phyloP scores from a whole-genome alignment of 331 rosid species.

The Stylosanthes scabra region DNA sequence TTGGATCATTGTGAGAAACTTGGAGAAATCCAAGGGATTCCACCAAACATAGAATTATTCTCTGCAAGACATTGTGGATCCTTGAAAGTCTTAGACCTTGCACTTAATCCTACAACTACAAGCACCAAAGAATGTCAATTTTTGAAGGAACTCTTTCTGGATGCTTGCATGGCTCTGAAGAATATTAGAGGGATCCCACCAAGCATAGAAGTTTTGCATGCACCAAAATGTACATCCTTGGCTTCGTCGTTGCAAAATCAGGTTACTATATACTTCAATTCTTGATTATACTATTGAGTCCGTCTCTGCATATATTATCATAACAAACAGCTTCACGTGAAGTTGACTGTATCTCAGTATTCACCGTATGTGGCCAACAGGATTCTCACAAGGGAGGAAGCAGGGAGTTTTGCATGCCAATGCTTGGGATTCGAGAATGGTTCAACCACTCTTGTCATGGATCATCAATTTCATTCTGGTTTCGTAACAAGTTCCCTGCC shows the following conservation, averaged over 20 bases:
- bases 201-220: neutral
- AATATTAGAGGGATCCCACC: conserved; percentile 23
- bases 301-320: too few species aligned
- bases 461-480: conserved; percentile 8
- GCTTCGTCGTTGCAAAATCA: neutral
- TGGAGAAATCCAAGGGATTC: neutral
- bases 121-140: neutral
- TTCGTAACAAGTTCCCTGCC: conserved; percentile 7
- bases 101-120: neutral
- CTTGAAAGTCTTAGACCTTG: neutral
- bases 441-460: neutral
- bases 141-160: neutral
- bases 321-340: too few species aligned
- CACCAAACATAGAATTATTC: neutral
- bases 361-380: neutral
- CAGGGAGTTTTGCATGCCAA: neutral
- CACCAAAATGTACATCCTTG: neutral
- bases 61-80: neutral
- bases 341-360: too few species aligned
- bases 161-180: neutral
- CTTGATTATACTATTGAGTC: neutral
- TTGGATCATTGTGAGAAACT: neutral
- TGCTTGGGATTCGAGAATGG: conserved; percentile 31
- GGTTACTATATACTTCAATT: neutral
- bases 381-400: neutral